A percentile compares a stretch with the other conserved stretches of the same genome.
These are phyloP conservation scores for Spatholobus suberectus DNA, from an alignment of 306 rosid species.

Conservation along the genomic window DNA sequence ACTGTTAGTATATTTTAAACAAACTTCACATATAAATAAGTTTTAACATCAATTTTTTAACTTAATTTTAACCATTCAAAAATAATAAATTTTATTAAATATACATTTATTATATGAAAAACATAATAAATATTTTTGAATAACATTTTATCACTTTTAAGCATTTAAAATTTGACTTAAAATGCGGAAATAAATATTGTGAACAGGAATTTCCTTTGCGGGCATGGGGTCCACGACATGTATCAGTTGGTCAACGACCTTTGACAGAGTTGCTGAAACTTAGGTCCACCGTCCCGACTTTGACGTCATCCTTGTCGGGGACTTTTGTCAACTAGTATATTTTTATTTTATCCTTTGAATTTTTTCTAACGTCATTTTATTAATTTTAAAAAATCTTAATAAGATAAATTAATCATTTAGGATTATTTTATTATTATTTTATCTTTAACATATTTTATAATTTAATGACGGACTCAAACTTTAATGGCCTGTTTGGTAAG, in stretches of 20 bases:
- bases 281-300: conserved; percentile 45
- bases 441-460: too few species aligned
- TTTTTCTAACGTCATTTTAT: not conserved
- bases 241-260: conserved; percentile 67
- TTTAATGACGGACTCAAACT: too few species aligned
- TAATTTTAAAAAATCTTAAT: too few species aligned
- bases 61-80: not conserved
- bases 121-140: too few species aligned
- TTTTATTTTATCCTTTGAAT: not conserved
- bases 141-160: too few species aligned
- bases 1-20: too few species aligned
- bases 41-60: not conserved
- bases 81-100: not conserved
- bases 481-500: too few species aligned
- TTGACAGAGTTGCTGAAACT: conserved; percentile 55
- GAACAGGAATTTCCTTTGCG: not conserved
- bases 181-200: not conserved
- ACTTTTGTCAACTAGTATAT: not conserved
- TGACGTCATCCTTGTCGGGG: conserved; percentile 53
- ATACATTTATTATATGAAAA: too few species aligned
- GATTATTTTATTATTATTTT: too few species aligned
- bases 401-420: too few species aligned
- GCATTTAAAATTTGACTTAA: not conserved
- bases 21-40: too few species aligned
- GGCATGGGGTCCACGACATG: conserved; percentile 27